A percentile compares a stretch with the other conserved stretches of the same genome.
These are phyloP conservation scores for Phallus indusiatus DNA, from an alignment of 768 basidiomycete genomes.

Conservation along the genomic window DNA sequence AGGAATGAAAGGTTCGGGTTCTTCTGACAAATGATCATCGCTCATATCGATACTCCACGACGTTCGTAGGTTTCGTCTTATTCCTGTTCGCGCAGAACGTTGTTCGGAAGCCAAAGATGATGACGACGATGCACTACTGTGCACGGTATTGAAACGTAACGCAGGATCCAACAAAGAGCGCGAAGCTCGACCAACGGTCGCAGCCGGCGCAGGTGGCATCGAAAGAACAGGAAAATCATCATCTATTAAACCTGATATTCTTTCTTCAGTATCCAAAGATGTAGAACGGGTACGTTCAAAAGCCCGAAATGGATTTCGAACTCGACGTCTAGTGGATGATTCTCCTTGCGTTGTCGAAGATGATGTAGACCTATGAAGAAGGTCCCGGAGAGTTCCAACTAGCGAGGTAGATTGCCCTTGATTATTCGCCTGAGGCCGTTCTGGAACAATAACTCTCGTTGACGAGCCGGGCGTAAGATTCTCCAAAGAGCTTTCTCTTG, in stretches of 20 bases:
- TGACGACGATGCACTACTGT: neutral
- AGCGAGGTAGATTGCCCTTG: neutral
- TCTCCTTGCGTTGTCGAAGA: neutral
- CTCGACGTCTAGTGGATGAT: neutral
- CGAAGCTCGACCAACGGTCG: neutral
- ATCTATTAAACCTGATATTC: neutral
- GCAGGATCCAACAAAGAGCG: slow-evolving; percentile 7
- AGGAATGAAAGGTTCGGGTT: neutral
- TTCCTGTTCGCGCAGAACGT: neutral
- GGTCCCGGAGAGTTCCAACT: neutral
- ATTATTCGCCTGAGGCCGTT: neutral
- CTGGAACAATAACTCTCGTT: neutral
- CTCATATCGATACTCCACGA: neutral
- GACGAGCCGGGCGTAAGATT: neutral
- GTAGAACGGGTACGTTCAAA: neutral
- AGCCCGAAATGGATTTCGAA: neutral
- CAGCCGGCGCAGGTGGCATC: neutral
- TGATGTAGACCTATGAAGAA: neutral
- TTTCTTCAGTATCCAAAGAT: neutral
- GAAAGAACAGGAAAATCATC: neutral
- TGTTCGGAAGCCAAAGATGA: neutral
- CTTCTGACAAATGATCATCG: neutral
- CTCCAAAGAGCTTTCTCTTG: neutral
- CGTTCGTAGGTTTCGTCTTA: neutral
- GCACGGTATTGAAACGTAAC: neutral